Evolutionary conservation across 1,284 basidiomycete species (phyloP).

Genomic region (Puccinia novopanici): DNA sequence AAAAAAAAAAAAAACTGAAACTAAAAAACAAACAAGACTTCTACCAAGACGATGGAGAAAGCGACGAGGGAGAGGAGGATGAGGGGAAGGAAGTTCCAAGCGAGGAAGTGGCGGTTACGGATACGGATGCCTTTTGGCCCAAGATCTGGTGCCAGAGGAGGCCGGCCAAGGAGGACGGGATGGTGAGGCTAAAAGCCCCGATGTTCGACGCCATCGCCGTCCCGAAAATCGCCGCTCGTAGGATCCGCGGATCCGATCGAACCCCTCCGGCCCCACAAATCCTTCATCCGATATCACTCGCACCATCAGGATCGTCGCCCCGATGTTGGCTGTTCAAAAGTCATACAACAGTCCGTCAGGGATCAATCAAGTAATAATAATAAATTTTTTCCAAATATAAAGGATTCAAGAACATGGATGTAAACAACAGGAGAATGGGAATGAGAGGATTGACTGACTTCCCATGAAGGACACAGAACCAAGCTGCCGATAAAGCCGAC

Average conservation of each 20-base stretch:
- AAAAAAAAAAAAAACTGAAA: neutral
- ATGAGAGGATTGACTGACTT: constrained; percentile 67
- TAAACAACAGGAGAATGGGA: too few relatives aligned
- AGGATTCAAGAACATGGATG: neutral
- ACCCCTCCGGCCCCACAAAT: neutral
- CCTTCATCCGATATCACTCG: constrained; percentile 61
- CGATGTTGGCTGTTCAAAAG: constrained; percentile 66
- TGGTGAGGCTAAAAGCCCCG: constrained; percentile 47
- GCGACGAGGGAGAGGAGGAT: constrained; percentile 21
- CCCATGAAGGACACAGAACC: constrained; percentile 62
- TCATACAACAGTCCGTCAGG: too few relatives aligned
- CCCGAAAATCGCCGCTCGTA: constrained; percentile 26
- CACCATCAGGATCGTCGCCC: constrained; percentile 85
- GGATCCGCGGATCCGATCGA: constrained; percentile 6
- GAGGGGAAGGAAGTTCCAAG: constrained; percentile 43
- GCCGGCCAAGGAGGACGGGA: constrained; percentile 41
- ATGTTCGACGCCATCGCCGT: constrained; percentile 43
- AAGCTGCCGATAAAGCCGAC: constrained; percentile 47
- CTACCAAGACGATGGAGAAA: constrained; percentile 24
- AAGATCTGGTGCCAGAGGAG: constrained; percentile 42
- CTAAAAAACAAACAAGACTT: constrained; percentile 46
- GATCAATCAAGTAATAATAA: neutral
- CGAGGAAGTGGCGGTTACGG: constrained; percentile 10
- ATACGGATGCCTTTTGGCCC: constrained; percentile 26
- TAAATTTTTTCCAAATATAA: too few relatives aligned